Evolutionary conservation across 768 basidiomycete species (phyloP).

Genomic region (Rhodotorula paludigena): DNA sequence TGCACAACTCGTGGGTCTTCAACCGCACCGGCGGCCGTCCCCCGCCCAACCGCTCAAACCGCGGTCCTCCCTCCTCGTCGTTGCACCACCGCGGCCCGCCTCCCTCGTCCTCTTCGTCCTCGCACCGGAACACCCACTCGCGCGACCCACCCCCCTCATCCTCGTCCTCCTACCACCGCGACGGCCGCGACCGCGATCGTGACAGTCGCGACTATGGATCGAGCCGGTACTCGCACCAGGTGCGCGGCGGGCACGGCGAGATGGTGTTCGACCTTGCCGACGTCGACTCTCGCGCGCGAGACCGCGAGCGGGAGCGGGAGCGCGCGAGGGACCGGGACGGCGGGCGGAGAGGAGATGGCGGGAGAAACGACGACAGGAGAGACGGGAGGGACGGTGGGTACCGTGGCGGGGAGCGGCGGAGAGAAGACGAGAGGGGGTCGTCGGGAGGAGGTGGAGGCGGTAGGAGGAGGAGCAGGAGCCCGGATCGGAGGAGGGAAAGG

Average conservation of each 20-base stretch:
- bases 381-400: no score
- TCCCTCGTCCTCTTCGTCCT: constrained; percentile 3
- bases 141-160: no score
- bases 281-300: constrained; percentile 45
- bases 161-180: constrained; percentile 13
- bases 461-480: no score
- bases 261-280: constrained; percentile 55
- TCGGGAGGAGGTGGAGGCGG: no score
- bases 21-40: constrained; percentile 41
- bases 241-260: constrained; percentile 49
- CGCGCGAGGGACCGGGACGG: not conserved
- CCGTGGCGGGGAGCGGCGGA: no score
- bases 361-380: no score
- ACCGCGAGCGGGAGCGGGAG: not conserved
- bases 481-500: no score
- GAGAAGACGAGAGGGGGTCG: no score
- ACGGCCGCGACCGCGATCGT: constrained; percentile 26
- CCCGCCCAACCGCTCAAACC: constrained; percentile 61
- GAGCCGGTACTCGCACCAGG: constrained; percentile 41
- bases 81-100: no score
- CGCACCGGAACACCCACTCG: no score
- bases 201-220: constrained; percentile 47
- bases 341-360: not conserved
- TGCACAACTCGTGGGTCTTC: constrained; percentile 67
- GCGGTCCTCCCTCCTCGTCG: constrained; percentile 42